Evolutionary conservation across 2,329 filamentous ascomycete genomes (phyloP).

Genomic region (Diaporthe capsici): DNA sequence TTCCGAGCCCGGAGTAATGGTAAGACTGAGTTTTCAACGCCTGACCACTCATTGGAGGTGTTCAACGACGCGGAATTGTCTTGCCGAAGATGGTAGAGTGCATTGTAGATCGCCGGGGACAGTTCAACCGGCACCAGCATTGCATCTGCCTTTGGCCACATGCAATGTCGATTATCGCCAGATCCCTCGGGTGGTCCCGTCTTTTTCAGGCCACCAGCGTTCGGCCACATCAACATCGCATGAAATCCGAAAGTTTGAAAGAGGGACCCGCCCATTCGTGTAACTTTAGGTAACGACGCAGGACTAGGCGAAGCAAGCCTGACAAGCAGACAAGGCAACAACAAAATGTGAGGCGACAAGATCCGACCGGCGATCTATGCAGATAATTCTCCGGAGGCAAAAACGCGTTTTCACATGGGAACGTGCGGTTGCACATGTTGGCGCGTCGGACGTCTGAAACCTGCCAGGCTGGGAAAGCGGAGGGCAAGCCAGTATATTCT

Average conservation of each 20-base stretch:
- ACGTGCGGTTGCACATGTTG: conserved; percentile 10
- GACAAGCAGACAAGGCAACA: conserved; percentile 40
- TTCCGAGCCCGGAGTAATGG: conserved; percentile 43
- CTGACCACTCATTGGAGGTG: conserved; percentile 36
- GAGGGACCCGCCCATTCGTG: conserved; percentile 43
- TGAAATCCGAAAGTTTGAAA: conserved; percentile 7
- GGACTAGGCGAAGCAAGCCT: conserved; percentile 38
- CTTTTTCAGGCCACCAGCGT: conserved; percentile 6
- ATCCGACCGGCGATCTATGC: conserved; percentile 20
- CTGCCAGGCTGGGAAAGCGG: conserved; percentile 3
- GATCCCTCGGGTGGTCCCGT: conserved; percentile 30
- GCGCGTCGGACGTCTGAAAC: neutral
- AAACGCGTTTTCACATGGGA: conserved; percentile 4
- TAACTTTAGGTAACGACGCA: conserved; percentile 51
- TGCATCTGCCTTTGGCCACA: conserved; percentile 17
- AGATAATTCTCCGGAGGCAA: conserved; percentile 34
- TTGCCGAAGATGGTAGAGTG: neutral
- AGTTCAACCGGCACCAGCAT: conserved; percentile 14
- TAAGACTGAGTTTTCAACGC: conserved; percentile 15
- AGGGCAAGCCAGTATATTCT: conserved; percentile 1
- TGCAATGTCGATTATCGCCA: conserved; percentile 31
- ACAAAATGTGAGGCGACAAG: conserved; percentile 38
- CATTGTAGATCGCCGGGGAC: neutral
- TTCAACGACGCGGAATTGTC: conserved; percentile 2
- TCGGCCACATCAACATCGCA: conserved; percentile 35